Evolutionary conservation across 495 filamentous ascomycete species (phyloP).

Genomic region (Penicillium turbatum): DNA sequence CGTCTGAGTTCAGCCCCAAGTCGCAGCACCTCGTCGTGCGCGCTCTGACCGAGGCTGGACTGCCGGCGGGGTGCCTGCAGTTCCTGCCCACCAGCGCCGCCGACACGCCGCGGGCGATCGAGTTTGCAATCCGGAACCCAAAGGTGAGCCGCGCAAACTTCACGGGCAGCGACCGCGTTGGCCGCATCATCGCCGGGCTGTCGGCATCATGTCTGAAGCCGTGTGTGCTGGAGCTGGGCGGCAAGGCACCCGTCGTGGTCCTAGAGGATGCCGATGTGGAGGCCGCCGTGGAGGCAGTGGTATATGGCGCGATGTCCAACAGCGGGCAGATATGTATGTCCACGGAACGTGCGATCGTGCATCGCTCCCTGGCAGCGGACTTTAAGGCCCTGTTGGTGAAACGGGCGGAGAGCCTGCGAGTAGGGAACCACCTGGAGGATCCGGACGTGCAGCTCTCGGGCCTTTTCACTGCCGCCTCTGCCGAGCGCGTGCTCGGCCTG

Average conservation of each 20-base stretch:
- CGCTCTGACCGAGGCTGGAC: conserved; percentile 61
- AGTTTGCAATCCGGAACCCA: conserved; percentile 38
- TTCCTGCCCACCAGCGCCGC: conserved; percentile 35
- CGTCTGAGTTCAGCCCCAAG: conserved; percentile 14
- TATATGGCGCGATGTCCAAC: conserved; percentile 3
- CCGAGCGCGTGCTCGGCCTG: no score
- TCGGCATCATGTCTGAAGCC: conserved; percentile 44
- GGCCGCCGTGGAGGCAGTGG: conserved; percentile 33
- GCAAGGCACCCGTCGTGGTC: conserved; percentile 47
- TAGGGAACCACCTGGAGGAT: no score
- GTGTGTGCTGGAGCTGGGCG: conserved; percentile 50
- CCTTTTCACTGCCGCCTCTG: no score
- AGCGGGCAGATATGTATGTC: conserved; percentile 78
- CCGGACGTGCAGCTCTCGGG: no score
- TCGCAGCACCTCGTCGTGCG: conserved; percentile 38
- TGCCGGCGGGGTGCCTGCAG: conserved; percentile 45
- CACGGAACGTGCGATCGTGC: conserved; percentile 70
- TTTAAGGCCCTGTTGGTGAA: no score
- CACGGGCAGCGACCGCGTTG: conserved; percentile 45
- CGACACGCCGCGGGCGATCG: conserved; percentile 41
- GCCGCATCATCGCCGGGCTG: conserved; percentile 40
- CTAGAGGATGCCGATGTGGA: conserved; percentile 46
- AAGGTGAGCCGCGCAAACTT: conserved; percentile 47
- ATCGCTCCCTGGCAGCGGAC: conserved; percentile 27
- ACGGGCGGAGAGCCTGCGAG: no score